phyloP scores from a whole-genome alignment of 2,329 filamentous ascomycete species.

The Colletotrichum sp. region DNA sequence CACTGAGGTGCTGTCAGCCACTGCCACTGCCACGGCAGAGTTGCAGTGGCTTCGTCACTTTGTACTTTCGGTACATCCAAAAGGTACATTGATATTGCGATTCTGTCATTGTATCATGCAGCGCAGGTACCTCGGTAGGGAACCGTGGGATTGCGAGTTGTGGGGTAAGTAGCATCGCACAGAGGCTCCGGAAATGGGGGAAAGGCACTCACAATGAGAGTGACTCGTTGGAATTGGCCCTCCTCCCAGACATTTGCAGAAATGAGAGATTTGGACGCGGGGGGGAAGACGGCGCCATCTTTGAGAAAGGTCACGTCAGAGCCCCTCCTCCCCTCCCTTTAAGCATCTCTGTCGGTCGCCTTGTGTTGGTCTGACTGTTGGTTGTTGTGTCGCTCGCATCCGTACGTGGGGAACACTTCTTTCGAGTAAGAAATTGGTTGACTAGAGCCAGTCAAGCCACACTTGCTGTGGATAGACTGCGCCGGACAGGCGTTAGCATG shows the following conservation, averaged over 20 bases:
- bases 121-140: background rate
- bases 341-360: background rate
- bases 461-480: background rate
- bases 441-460: conserved; percentile 5
- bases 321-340: background rate
- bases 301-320: background rate
- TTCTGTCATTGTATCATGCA: background rate
- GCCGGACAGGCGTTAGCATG: background rate
- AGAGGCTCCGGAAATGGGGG: background rate
- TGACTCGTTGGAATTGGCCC: background rate
- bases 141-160: conserved; percentile 5
- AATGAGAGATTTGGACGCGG: background rate
- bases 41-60: background rate
- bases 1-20: background rate
- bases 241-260: background rate
- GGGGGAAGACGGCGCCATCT: background rate
- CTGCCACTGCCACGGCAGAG: background rate
- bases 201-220: background rate
- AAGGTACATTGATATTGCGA: background rate
- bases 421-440: background rate
- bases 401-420: background rate
- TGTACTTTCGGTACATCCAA: background rate
- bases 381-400: background rate
- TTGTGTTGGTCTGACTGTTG: background rate
- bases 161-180: conserved; percentile 16